Evolutionary conservation across 2,329 filamentous ascomycete genomes (phyloP).

Genomic region (Calycina herbarum): DNA sequence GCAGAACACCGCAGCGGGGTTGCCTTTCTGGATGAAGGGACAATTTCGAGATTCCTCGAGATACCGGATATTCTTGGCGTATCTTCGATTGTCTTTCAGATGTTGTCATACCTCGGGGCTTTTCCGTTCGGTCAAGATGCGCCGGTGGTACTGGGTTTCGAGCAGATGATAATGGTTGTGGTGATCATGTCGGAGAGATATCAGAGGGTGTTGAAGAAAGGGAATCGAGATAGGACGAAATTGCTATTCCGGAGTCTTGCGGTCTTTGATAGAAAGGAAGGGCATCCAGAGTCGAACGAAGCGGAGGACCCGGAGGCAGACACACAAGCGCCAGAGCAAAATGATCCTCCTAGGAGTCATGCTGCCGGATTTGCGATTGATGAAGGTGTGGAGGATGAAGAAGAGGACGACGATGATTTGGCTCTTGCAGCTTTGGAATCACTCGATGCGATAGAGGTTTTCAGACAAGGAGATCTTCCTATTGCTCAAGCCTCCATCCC

Average conservation of each 20-base stretch:
- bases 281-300: conserved; percentile 25
- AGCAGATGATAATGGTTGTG: conserved; percentile 70
- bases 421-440: conserved; percentile 69
- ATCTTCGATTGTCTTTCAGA: conserved; percentile 69
- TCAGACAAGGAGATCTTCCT: conserved; percentile 52
- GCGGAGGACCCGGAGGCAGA: conserved; percentile 40
- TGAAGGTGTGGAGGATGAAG: conserved; percentile 43
- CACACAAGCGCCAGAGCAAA: conserved; percentile 41
- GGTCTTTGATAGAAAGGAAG: conserved; percentile 63
- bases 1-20: conserved; percentile 63
- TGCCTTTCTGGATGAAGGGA: conserved; percentile 68
- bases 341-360: conserved; percentile 28
- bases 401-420: conserved; percentile 59
- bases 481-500: conserved; percentile 69
- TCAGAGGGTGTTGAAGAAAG: conserved; percentile 59
- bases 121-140: conserved; percentile 73
- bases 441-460: conserved; percentile 63
- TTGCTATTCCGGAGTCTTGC: conserved; percentile 71
- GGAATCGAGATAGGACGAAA: conserved; percentile 58
- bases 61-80: conserved; percentile 69
- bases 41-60: conserved; percentile 69
- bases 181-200: conserved; percentile 72
- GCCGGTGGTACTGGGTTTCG: conserved; percentile 67
- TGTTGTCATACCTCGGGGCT: conserved; percentile 68
- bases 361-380: conserved; percentile 44